Percentiles rank a stretch among this genome's conserved stretches.
phyloP scores from a whole-genome alignment of 2,329 filamentous ascomycete species.

The Xylariaceae sp. region DNA sequence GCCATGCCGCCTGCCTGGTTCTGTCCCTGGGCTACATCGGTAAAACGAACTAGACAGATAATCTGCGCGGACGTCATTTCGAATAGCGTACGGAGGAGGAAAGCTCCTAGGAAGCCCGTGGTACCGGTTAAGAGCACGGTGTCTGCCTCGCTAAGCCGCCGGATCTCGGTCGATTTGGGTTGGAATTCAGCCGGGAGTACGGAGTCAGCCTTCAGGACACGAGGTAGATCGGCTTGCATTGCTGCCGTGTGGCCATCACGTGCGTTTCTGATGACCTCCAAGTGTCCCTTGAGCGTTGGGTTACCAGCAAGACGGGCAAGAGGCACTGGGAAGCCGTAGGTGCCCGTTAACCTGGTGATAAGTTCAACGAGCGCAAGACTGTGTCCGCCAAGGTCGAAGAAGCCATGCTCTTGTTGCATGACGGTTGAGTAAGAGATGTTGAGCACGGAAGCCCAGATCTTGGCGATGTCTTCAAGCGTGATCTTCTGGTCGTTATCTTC shows the following conservation, averaged over 20 bases:
- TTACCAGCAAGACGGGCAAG: slow-evolving; percentile 65
- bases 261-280: slow-evolving; percentile 64
- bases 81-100: slow-evolving; percentile 63
- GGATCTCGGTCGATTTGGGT: slow-evolving; percentile 48
- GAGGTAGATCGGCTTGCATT: slow-evolving; percentile 69
- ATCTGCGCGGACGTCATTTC: slow-evolving; percentile 64
- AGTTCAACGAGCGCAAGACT: slow-evolving; percentile 73
- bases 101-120: slow-evolving; percentile 71
- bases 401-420: slow-evolving; percentile 62
- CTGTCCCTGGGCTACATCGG: slow-evolving; percentile 59
- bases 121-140: slow-evolving; percentile 69
- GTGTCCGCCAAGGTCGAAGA: slow-evolving; percentile 77
- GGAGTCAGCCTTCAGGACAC: slow-evolving; percentile 62
- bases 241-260: slow-evolving; percentile 68
- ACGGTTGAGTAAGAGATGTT: slow-evolving; percentile 59
- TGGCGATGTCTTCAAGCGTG: slow-evolving; percentile 60
- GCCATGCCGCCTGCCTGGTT: slow-evolving; percentile 59
- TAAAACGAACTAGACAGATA: slow-evolving; percentile 68
- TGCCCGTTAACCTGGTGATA: slow-evolving; percentile 61
- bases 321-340: slow-evolving; percentile 68
- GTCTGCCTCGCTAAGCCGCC: slow-evolving; percentile 58
- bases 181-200: slow-evolving; percentile 65
- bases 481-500: slow-evolving; percentile 56
- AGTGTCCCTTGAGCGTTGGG: slow-evolving; percentile 66
- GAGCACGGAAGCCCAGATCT: slow-evolving; percentile 66